These are phyloP conservation scores for Bolboschoenoplectus hybrid DNA, from an alignment of 202 grass and related monocot genomes.

Conservation along the genomic window DNA sequence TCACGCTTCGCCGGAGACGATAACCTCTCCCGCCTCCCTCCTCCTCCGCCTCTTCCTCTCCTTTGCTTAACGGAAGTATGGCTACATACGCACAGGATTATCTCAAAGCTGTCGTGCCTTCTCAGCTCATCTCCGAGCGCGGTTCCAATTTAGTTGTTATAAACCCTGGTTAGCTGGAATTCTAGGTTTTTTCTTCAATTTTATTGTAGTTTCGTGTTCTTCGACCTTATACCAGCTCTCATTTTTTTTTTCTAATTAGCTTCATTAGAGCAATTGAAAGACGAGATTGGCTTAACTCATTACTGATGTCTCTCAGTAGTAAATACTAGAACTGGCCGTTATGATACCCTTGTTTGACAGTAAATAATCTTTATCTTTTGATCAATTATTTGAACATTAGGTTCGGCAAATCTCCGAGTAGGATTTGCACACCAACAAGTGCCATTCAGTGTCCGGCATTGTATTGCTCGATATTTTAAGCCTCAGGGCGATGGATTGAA, in stretches of 20 bases:
- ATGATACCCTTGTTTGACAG: conserved; percentile 10
- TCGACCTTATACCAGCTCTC: background rate
- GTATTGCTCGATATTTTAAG: conserved; percentile 59
- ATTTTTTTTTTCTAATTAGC: background rate
- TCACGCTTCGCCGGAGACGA: background rate
- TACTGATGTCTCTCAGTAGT: background rate
- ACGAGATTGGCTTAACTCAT: conserved; percentile 1
- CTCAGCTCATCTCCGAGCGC: conserved; percentile 84
- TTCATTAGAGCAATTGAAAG: background rate
- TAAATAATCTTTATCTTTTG: conserved; percentile 17
- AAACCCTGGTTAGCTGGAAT: conserved; percentile 66
- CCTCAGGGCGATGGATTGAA: conserved; percentile 35
- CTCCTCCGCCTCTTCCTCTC: background rate
- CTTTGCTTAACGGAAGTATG: conserved; percentile 20
- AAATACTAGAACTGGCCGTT: background rate
- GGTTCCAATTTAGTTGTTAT: conserved; percentile 90
- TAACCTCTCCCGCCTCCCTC: background rate
- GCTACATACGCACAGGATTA: conserved; percentile 64
- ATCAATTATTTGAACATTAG: conserved; percentile 37
- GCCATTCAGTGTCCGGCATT: conserved; percentile 81
- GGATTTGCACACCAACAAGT: conserved; percentile 85
- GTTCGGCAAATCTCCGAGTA: conserved; percentile 81
- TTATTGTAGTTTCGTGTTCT: background rate
- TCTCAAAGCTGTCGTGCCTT: conserved; percentile 83
- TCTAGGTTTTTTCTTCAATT: conserved; percentile 2